Evolutionary conservation across 306 rosid genomes (phyloP), one percentile per base, ranked within the genome.

Genomic region (Medicago lupulina): DNA sequence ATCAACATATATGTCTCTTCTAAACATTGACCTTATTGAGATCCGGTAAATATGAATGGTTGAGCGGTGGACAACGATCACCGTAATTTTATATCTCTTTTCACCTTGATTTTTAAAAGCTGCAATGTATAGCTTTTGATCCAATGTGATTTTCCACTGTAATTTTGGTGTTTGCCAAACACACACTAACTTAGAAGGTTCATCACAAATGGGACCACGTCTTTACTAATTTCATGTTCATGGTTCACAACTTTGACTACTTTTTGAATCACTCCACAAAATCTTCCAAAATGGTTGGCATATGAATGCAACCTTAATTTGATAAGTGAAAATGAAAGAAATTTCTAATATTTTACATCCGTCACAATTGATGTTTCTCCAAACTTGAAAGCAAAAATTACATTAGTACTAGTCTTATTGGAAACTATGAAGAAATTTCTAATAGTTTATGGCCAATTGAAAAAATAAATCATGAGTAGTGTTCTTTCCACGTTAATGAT

Each of bases 281-380:
- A 86, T 86, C 86, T 85, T 79, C 86, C 81, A 81, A 81, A 82
- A 3, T 86, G 87, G 87, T 65, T 67, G 85, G 79, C 89, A 83
- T 13, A 34, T 72, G 80, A 77, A 79, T 67, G 79, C 77, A 76
- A 72, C 78, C 76, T 75, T 74, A 34, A 40, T 75, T 66, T 54
- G 9, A 78, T 76, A 70, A 67, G 70, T 69, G 23, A 14, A 51
- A 43, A 49, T 63, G 21, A 25, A 16, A 7, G 19, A 9, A 25
- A n/a, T n/a, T n/a, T n/a, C n/a, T n/a, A n/a, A n/a, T n/a, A n/a
- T n/a, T n/a, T n/a, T n/a, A n/a, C 66, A 66, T 46, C 28, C 72
- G 78, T 73, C 79, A 39, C 81, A 81, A 53, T 66, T 80, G 80
- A 82, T 72, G 85, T 80, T 63, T 74, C 65, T 83, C 71, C 54